phyloP scores from a whole-genome alignment of 345 rosid genomes.

The Citrus australasica region DNA sequence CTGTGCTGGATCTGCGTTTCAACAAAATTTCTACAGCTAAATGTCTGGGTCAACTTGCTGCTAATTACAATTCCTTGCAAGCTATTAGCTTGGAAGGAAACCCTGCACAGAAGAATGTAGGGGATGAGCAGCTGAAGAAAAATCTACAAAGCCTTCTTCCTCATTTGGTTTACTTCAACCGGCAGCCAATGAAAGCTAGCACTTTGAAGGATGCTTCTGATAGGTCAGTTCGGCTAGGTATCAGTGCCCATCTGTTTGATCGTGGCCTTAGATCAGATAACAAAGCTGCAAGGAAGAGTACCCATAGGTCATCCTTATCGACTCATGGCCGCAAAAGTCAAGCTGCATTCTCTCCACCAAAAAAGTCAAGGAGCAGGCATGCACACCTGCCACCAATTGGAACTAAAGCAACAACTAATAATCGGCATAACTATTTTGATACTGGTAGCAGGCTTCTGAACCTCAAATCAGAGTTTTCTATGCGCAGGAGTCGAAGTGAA shows the following conservation, averaged over 20 bases:
- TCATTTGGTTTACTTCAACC: constrained; percentile 68
- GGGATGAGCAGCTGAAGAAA: constrained; percentile 90
- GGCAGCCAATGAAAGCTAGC: constrained; percentile 61
- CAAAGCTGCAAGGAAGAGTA: constrained; percentile 57
- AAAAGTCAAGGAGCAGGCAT: constrained; percentile 49
- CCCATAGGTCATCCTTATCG: constrained; percentile 53
- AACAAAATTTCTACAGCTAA: constrained; percentile 88
- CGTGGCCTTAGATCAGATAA: constrained; percentile 58
- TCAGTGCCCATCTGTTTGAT: constrained; percentile 55
- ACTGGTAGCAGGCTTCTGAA: constrained; percentile 40
- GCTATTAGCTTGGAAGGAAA: constrained; percentile 97
- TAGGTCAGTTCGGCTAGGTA: constrained; percentile 58
- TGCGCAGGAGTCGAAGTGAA: constrained; percentile 74
- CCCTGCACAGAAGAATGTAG: constrained; percentile 94
- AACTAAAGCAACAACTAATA: constrained; percentile 34
- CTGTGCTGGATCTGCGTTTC: constrained; percentile 80
- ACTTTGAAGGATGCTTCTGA: constrained; percentile 62
- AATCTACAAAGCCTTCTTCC: constrained; percentile 80
- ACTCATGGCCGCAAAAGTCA: constrained; percentile 40
- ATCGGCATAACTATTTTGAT: constrained; percentile 42
- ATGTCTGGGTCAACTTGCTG: constrained; percentile 89
- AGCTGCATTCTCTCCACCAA: constrained; percentile 40
- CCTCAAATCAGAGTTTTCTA: constrained; percentile 47
- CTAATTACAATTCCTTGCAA: constrained; percentile 92
- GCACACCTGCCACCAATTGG: constrained; percentile 54